Percentiles rank a stretch among this genome's conserved stretches.
Evolutionary conservation across 192 early-diverging fungal genomes (phyloP).

Genomic region (Umbelopsis sp.): DNA sequence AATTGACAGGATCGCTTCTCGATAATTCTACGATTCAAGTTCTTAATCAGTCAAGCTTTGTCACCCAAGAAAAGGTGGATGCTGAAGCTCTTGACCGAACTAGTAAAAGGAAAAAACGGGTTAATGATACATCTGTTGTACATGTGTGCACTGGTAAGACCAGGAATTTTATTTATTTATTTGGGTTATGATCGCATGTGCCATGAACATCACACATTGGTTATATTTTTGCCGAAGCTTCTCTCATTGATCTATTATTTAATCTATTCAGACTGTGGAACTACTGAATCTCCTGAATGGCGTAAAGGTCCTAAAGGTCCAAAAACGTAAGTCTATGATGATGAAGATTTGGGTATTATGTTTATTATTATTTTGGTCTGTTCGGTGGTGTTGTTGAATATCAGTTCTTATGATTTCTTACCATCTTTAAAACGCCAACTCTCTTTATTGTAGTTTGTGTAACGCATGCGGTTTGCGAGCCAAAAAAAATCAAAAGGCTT

Average conservation of each 20-base stretch:
- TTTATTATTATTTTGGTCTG: background rate
- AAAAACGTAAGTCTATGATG: slow-evolving; percentile 47
- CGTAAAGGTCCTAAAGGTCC: slow-evolving; percentile 56
- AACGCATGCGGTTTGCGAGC: slow-evolving; percentile 58
- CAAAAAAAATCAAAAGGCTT: slow-evolving; percentile 28
- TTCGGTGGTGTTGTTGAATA: background rate
- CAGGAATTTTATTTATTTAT: background rate
- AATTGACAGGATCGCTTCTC: background rate
- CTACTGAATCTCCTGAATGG: slow-evolving; percentile 56
- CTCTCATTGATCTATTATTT: background rate
- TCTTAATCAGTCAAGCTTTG: slow-evolving; percentile 5
- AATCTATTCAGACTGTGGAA: slow-evolving; percentile 43
- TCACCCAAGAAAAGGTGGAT: background rate
- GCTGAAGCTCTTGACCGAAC: background rate
- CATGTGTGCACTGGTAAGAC: slow-evolving; percentile 11
- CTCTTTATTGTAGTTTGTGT: slow-evolving; percentile 39
- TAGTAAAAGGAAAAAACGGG: slow-evolving; percentile 20
- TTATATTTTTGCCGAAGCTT: background rate
- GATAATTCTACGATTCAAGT: background rate
- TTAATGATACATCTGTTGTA: background rate
- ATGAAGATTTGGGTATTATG: no score
- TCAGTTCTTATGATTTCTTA: background rate
- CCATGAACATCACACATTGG: background rate
- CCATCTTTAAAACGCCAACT: background rate
- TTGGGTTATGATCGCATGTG: background rate